Evolutionary conservation across 2,329 filamentous ascomycete species (phyloP).

Genomic region (Fusarium tricinctum): DNA sequence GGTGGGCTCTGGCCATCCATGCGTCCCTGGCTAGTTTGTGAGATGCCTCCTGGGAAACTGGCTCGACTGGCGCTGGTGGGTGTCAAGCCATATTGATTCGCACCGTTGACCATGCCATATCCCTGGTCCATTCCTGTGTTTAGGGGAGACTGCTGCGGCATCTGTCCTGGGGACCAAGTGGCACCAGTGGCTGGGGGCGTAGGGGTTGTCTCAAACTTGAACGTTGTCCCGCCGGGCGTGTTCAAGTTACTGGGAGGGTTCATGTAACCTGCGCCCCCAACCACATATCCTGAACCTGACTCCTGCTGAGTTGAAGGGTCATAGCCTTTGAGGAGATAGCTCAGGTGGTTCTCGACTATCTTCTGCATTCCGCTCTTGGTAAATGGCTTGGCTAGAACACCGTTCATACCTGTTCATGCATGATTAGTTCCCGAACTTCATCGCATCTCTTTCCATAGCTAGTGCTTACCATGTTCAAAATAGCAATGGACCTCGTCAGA

Average conservation of each 20-base stretch:
- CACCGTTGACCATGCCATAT: slow-evolving; percentile 63
- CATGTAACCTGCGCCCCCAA: slow-evolving; percentile 54
- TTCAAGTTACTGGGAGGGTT: slow-evolving; percentile 51
- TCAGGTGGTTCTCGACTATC: slow-evolving; percentile 89
- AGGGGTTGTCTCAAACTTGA: slow-evolving; percentile 70
- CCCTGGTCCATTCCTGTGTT: slow-evolving; percentile 59
- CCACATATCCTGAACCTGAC: slow-evolving; percentile 53
- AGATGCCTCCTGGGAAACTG: slow-evolving; percentile 46
- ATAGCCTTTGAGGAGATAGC: slow-evolving; percentile 79
- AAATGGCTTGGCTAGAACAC: slow-evolving; percentile 96
- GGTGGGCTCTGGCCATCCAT: slow-evolving; percentile 61
- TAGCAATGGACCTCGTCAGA: slow-evolving; percentile 98
- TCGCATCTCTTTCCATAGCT: not conserved
- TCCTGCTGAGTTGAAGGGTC: slow-evolving; percentile 64
- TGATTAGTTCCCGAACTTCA: slow-evolving; percentile 29
- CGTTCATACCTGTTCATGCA: slow-evolving; percentile 87
- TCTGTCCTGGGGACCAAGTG: slow-evolving; percentile 67
- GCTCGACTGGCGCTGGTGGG: slow-evolving; percentile 51
- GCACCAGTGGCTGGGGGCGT: slow-evolving; percentile 65
- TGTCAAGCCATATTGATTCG: slow-evolving; percentile 56
- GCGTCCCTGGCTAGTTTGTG: slow-evolving; percentile 46
- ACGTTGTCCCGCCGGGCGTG: slow-evolving; percentile 43
- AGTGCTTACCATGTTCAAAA: slow-evolving; percentile 87
- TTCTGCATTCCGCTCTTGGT: slow-evolving; percentile 88
- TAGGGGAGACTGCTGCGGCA: slow-evolving; percentile 65